Base-by-base conservation (phyloP, 2,329 filamentous ascomycete species). In the Aspergillus versicolor region DNA sequence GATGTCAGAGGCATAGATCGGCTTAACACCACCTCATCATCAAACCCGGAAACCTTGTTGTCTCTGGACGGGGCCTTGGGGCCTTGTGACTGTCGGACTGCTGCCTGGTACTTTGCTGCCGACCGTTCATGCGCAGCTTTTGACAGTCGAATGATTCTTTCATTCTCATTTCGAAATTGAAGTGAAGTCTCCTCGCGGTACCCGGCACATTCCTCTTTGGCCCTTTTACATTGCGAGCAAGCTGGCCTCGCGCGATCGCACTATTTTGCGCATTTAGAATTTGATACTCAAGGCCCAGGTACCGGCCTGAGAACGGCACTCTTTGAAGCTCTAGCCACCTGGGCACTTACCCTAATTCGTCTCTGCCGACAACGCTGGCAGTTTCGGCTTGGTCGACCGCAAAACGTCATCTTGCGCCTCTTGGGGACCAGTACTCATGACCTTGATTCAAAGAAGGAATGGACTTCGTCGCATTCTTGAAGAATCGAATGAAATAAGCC, bases 151-250 rank as follows among this genome's bases (percentile, higher is more conserved):
- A 63, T 61, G 21, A 63, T 61, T 30, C 59, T 65, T 22, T 62
- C 66, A 56, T 66, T 72, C 57, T 72, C 69, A 51, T 70, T 61
- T 13, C 65, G 66, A 52, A 72, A 70, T 37, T 67, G 47, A 2
- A 70, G 53, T 24, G 67, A 59, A 17, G 61, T 48, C n/a, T 67
- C 61, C 32, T 73, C 69, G 32, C 64, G 65, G 53, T 72, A 73
- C 45, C 70, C 69, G 38, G 65, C 60, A 42, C 70, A 72, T 43
- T 60, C 38, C 42, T 70, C 65, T 21, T 67, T 66, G 21, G 63
- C 68, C 47, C 70, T 62, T 41, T 55, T 66, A 52, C 69, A 73
- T 56, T 71, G 70, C n/a, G 69, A 67, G 54, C 70, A 73, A 19
- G 63, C 61, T 7, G 67, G 65, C 7, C 62, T 57, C 15, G 60